Conservation (phyloP, 257 asterid genomes). For the Penstemon barbatus region DNA sequence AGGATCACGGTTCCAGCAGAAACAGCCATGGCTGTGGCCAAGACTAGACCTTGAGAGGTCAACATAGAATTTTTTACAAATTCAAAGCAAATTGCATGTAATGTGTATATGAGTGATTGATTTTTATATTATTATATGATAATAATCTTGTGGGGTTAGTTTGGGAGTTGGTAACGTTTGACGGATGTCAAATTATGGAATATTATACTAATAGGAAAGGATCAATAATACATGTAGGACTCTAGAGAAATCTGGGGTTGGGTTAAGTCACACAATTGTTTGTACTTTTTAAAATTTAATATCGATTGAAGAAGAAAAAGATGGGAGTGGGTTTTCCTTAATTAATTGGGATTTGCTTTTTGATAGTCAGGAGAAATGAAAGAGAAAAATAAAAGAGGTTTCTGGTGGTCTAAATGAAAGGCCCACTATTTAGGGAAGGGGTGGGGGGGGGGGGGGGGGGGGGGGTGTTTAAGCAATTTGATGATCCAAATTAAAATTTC, state of each 20-base stretch:
- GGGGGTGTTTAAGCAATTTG: not conserved
- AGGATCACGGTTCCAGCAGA: conserved; percentile 73
- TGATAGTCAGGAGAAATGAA: conserved; percentile 9
- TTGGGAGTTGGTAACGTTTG: conserved; percentile 26
- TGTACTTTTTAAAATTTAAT: conserved; percentile 16
- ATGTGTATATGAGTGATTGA: not conserved
- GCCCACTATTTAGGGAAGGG: conserved; percentile 19
- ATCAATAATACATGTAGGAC: not conserved
- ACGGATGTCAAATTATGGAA: not conserved
- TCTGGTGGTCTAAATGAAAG: not conserved
- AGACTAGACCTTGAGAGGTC: conserved; percentile 62
- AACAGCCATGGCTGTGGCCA: conserved; percentile 86
- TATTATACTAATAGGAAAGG: too few species aligned
- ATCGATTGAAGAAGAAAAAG: not conserved
- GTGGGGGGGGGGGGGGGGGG: not conserved
- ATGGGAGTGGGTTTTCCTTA: not conserved
- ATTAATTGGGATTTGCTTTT: conserved; percentile 4
- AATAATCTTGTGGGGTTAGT: conserved; percentile 24
- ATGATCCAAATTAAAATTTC: too few species aligned
- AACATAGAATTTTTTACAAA: conserved; percentile 27
- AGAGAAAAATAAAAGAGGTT: not conserved
- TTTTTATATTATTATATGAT: not conserved
- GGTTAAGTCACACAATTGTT: conserved; percentile 1
- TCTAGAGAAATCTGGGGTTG: conserved; percentile 26
- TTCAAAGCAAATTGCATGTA: not conserved